Evolutionary conservation across 176 grass and related monocot species (phyloP).

Genomic region (bread wheat (Triticum aestivum)): IWGSC_CS_RefSeq_v2.1 NC_057802.1:486090794-486091293

Average conservation of each 20-base stretch:
- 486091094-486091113: conserved; percentile 9
- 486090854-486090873: conserved; percentile 51
- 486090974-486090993: conserved; percentile 97
- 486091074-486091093: conserved; percentile 97
- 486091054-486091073: conserved; percentile 89
- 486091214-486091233: neutral
- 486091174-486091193: neutral
- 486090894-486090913: conserved; percentile 94
- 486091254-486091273: neutral
- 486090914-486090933: conserved; percentile 99
- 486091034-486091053: conserved; percentile 99
- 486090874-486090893: conserved; percentile 67
- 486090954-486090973: conserved; percentile 98
- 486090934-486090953: conserved; percentile 92
- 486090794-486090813: conserved; percentile 56
- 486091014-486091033: conserved; percentile 98
- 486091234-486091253: neutral
- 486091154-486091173: neutral
- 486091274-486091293: neutral
- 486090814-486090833: conserved; percentile 37
- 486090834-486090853: neutral
- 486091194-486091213: neutral
- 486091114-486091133: conserved; percentile 1
- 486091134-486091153: conserved; percentile 1
- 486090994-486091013: conserved; percentile 92